These are phyloP conservation scores for Globisporangium alternatum DNA, from an alignment of 352 stramenopile species.

Conservation along the genomic window DNA sequence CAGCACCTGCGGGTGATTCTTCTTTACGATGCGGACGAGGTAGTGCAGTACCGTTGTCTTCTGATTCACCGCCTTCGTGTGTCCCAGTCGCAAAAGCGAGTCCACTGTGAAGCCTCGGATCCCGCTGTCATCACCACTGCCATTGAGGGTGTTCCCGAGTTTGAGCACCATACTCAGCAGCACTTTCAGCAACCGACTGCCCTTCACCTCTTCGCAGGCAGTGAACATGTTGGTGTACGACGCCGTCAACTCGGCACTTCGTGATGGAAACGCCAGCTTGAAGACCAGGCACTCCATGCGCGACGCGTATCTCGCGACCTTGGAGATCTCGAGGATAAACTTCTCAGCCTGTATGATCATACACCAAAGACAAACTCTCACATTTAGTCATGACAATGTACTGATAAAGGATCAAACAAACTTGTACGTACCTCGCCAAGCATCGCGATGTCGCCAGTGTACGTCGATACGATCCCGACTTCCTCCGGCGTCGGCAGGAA, in stretches of 20 bases:
- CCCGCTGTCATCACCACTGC: slow-evolving; percentile 77
- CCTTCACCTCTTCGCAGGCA: slow-evolving; percentile 93
- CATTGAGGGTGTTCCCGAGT: slow-evolving; percentile 96
- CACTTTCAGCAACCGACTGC: slow-evolving; percentile 91
- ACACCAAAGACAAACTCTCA: neutral
- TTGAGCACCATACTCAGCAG: slow-evolving; percentile 97
- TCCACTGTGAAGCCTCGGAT: slow-evolving; percentile 96
- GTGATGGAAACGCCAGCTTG: slow-evolving; percentile 68
- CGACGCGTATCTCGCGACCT: slow-evolving; percentile 62
- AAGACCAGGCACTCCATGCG: slow-evolving; percentile 83
- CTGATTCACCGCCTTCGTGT: slow-evolving; percentile 96
- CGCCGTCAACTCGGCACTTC: slow-evolving; percentile 76
- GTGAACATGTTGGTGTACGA: slow-evolving; percentile 84
- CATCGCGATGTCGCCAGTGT: slow-evolving; percentile 58
- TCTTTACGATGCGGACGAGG: slow-evolving; percentile 94
- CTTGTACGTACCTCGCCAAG: slow-evolving; percentile 58
- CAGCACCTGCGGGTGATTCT: slow-evolving; percentile 91
- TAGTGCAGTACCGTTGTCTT: slow-evolving; percentile 99
- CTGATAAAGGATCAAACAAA: neutral
- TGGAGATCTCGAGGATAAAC: slow-evolving; percentile 86
- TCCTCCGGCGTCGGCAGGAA: slow-evolving; percentile 94
- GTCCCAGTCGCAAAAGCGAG: slow-evolving; percentile 88
- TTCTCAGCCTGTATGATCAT: slow-evolving; percentile 55
- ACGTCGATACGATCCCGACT: slow-evolving; percentile 71
- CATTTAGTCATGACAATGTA: neutral